These are phyloP conservation scores for Prunus yedoensis DNA, from an alignment of 331 rosid genomes.

Conservation along the genomic window DNA sequence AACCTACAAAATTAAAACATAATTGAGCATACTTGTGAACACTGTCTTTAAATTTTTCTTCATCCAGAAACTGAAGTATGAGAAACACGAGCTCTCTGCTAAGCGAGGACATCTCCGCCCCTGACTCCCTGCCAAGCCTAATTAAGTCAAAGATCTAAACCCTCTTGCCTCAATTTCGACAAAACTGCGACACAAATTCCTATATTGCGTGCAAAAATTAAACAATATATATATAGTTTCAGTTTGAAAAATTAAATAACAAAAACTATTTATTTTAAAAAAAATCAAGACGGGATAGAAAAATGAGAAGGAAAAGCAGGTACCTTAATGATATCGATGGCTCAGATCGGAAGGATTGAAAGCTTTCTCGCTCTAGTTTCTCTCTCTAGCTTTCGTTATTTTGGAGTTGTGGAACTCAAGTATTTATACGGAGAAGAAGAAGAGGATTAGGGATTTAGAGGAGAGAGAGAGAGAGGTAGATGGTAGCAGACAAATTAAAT, in stretches of 20 bases:
- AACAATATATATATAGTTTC: neutral
- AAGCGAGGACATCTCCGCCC: slow-evolving; percentile 81
- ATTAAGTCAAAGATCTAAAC: slow-evolving; percentile 43
- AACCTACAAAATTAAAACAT: neutral
- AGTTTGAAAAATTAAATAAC: neutral
- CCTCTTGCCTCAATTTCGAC: slow-evolving; percentile 57
- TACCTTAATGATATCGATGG: slow-evolving; percentile 45
- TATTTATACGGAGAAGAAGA: slow-evolving; percentile 57
- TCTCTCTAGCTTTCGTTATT: slow-evolving; percentile 38
- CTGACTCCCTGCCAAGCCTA: slow-evolving; percentile 34
- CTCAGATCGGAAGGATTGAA: slow-evolving; percentile 69
- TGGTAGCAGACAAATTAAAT: slow-evolving; percentile 74
- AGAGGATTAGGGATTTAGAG: slow-evolving; percentile 77
- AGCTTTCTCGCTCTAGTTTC: slow-evolving; percentile 64
- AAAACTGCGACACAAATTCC: slow-evolving; percentile 35
- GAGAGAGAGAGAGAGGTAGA: slow-evolving; percentile 42
- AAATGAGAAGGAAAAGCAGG: slow-evolving; percentile 24
- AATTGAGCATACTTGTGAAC: slow-evolving; percentile 72
- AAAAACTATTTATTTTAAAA: neutral
- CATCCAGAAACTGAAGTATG: slow-evolving; percentile 98
- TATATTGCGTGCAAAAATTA: slow-evolving; percentile 26
- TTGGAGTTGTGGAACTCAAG: slow-evolving; percentile 37
- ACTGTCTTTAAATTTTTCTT: slow-evolving; percentile 96
- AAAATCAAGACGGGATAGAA: neutral
- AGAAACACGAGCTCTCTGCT: slow-evolving; percentile 99